Evolutionary conservation across 2,329 filamentous ascomycete genomes (phyloP), one percentile per base, ranked within the genome.

Genomic region (Penicillium sp.): DNA sequence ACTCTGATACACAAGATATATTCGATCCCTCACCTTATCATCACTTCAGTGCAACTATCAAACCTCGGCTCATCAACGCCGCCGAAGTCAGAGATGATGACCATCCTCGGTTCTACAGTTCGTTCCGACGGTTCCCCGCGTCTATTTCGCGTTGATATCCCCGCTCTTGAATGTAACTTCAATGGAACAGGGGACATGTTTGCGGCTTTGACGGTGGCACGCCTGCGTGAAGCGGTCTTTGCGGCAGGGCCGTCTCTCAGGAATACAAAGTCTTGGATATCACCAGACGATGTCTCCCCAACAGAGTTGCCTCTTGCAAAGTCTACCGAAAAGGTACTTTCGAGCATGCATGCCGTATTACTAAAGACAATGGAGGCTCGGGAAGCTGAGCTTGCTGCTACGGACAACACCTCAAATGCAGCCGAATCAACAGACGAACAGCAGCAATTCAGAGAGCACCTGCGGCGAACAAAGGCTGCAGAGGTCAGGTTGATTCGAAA

Each of bases 161-260:
- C 93, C 0, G 84, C 88, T 26, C 86, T 97, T 59, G 89, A 96
- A 68, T 90, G 91, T 74, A 96, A 94, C 79, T 99, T 97, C 75
- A 91, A 89, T 65, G 94, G 94, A 42, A 97, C 95, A 0, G 94
- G 94, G 47, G 94, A 99, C 77, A 97, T 99, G 93, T 97, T 99
- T 69, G 93, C 91, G 28, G 93, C 93, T 7, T 81, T 99, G 47
- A 91, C 91, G 68, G 85, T 96, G 1, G 90, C 90, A 42, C 86
- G 93, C 28, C 85, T 99, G 67, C 87, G 93, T 57, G 90, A 97
- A 77, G 91, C 90, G 24, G 88, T 90, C 1, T 73, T 77, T 52
- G 74, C 58, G 9, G 28, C 42, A 3, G 68, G 66, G 5, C 64
- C 70, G 2, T 65, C 69, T 2, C 74, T 96, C 3, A 72, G 78